phyloP scores from a whole-genome alignment of 164 flowering plant genomes.

The Piper longum region DNA sequence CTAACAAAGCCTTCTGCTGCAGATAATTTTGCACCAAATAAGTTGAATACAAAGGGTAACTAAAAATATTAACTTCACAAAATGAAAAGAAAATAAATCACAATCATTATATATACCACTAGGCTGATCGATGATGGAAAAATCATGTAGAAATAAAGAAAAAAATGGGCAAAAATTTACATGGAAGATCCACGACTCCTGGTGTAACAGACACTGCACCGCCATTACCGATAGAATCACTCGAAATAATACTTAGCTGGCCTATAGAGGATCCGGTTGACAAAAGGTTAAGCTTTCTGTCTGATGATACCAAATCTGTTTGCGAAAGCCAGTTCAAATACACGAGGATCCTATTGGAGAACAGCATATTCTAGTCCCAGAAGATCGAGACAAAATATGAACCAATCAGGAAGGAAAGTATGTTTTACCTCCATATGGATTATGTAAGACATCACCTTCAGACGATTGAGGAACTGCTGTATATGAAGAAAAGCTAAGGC shows the following conservation, averaged over 20 bases:
- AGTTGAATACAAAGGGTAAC: constrained; percentile 15
- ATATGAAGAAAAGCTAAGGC: constrained; percentile 44
- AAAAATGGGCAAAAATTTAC: constrained; percentile 29
- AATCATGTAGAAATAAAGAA: constrained; percentile 7
- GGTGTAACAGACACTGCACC: constrained; percentile 38
- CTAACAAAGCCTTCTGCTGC: constrained; percentile 96
- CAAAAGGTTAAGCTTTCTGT: constrained; percentile 16
- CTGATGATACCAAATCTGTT: constrained; percentile 31
- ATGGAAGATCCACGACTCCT: constrained; percentile 42
- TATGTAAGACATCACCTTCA: constrained; percentile 56
- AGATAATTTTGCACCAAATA: constrained; percentile 38
- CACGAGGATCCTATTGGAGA: not conserved
- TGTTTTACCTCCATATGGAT: constrained; percentile 44
- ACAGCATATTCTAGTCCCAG: not conserved
- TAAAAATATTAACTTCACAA: not conserved
- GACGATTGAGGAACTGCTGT: constrained; percentile 43
- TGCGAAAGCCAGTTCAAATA: not conserved
- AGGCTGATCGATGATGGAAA: not conserved
- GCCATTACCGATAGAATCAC: constrained; percentile 30
- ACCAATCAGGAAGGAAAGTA: not conserved
- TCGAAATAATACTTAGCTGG: constrained; percentile 22
- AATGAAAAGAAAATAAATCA: too few relatives aligned
- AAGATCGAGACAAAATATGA: not conserved
- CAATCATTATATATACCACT: too few relatives aligned
- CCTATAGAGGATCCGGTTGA: constrained; percentile 32